These are phyloP conservation scores for Emergomyces orientalis DNA, from an alignment of 2,329 filamentous ascomycete species.

Conservation along the genomic window DNA sequence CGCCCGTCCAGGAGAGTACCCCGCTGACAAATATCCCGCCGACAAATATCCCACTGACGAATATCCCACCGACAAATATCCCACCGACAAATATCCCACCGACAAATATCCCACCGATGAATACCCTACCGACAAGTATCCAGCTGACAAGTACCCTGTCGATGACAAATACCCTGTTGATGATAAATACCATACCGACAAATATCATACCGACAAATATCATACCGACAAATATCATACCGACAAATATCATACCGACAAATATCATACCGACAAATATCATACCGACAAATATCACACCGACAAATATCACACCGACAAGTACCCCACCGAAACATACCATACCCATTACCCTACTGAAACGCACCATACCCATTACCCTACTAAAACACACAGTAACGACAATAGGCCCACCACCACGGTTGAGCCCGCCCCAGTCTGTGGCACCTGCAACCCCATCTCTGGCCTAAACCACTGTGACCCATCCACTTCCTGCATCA, in stretches of 20 bases:
- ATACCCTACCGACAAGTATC: not conserved
- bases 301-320: not conserved
- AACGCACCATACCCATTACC: not conserved
- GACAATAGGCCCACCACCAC: not conserved
- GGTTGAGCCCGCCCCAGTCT: slow-evolving; percentile 10
- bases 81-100: not conserved
- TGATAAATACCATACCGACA: too few species aligned
- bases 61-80: not conserved
- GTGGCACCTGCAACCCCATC: slow-evolving; percentile 33
- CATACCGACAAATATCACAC: not conserved
- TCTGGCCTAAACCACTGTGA: slow-evolving; percentile 35
- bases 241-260: too few species aligned
- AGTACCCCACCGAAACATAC: not conserved
- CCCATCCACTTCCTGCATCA: slow-evolving; percentile 38
- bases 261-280: too few species aligned
- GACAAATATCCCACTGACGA: not conserved
- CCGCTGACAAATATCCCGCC: not conserved
- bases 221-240: too few species aligned
- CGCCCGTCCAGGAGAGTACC: slow-evolving; percentile 10
- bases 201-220: too few species aligned
- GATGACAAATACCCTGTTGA: not conserved
- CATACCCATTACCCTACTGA: not conserved
- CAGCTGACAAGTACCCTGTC: too few species aligned
- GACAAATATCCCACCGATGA: not conserved
- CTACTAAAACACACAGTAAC: not conserved